Percentiles rank a stretch among this genome's conserved stretches.
These are phyloP conservation scores for Curvularia spicifera DNA, from an alignment of 2,329 filamentous ascomycete species.

Conservation along the genomic window DNA sequence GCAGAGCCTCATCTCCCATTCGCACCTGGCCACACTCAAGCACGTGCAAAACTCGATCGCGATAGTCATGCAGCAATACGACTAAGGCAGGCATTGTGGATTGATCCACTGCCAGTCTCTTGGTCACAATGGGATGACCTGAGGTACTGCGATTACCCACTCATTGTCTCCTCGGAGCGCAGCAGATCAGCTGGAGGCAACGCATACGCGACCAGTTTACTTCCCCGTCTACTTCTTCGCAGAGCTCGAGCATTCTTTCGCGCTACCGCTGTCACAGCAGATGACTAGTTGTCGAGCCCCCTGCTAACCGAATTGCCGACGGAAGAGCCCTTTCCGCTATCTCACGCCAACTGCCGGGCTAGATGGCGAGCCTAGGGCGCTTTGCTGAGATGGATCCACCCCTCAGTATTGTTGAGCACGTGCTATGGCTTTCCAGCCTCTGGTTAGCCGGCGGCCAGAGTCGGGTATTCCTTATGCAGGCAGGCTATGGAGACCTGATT, in stretches of 20 bases:
- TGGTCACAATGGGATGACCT: neutral
- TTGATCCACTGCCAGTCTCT: slow-evolving; percentile 1
- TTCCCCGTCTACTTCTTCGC: slow-evolving; percentile 1
- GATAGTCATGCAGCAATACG: slow-evolving; percentile 12
- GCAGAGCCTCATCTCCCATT: slow-evolving; percentile 30
- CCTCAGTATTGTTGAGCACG: slow-evolving; percentile 23
- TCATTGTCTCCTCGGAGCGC: slow-evolving; percentile 1
- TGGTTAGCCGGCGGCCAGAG: slow-evolving; percentile 34
- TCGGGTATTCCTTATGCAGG: slow-evolving; percentile 26
- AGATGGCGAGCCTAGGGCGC: slow-evolving; percentile 21
- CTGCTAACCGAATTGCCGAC: slow-evolving; percentile 12
- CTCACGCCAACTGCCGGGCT: slow-evolving; percentile 12
- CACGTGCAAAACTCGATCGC: slow-evolving; percentile 20
- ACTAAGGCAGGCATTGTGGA: neutral
- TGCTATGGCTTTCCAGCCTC: slow-evolving; percentile 21
- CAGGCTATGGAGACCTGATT: slow-evolving; percentile 25
- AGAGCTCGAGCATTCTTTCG: neutral
- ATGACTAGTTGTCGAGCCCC: neutral
- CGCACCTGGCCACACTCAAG: slow-evolving; percentile 6
- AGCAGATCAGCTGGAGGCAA: neutral
- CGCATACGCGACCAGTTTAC: neutral
- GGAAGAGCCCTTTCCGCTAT: slow-evolving; percentile 14
- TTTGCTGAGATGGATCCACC: slow-evolving; percentile 28
- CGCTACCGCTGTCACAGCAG: neutral
- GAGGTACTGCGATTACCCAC: neutral